Base-by-base conservation (phyloP, 169 alveolate genomes). In the Perkinsus marinus region DNA sequence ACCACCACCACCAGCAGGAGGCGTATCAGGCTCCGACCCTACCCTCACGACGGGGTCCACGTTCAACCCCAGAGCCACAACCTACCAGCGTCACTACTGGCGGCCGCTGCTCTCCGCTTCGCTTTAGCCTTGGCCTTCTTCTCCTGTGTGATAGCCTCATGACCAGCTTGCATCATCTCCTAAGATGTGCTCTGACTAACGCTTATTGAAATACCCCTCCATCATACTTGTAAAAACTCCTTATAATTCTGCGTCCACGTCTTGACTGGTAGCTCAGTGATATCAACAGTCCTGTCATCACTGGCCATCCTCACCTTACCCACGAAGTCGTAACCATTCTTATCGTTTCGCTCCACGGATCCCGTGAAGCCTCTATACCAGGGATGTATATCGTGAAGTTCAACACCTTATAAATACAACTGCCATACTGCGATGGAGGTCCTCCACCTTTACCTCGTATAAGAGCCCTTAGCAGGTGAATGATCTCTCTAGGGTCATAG, bases 301-400 rank as follows among this genome's bases (percentile, higher is more conserved):
- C 79, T 57, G 79, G 90, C 90, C 91, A 94, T 89, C 90, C 92
- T 93, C 57, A 95, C 95, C 92, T 93, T 91, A 57, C 97, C 97
- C 89, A 94, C 92, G 39, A 97, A 95, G 92, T 95, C 96, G 95
- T 95, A 96, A 34, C 93, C 95, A 41, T 93, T 36, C 89, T 95
- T 92, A 39, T 94, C 97, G 90, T 95, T 96, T 47, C 97, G 96
- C 57, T 94, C 96, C 47, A 99, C 97, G 68, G 95, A 93, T 34
- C 99, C 99, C 39, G 94, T 95, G 94, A 97, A 99, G 47, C 99
- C 99, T 93, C 97, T 95, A 95, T 97, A 98, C 99, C 99, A 99
- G 13, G 99, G 99, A 34, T 94, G 93, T 97, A 99, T 97, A 17
- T 57, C 79, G 34, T 57, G 79, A 13, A 57, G 79, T 2, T 57